Evolutionary conservation across 768 basidiomycete species (phyloP).

Genomic region (Chalciporus chontae): DNA sequence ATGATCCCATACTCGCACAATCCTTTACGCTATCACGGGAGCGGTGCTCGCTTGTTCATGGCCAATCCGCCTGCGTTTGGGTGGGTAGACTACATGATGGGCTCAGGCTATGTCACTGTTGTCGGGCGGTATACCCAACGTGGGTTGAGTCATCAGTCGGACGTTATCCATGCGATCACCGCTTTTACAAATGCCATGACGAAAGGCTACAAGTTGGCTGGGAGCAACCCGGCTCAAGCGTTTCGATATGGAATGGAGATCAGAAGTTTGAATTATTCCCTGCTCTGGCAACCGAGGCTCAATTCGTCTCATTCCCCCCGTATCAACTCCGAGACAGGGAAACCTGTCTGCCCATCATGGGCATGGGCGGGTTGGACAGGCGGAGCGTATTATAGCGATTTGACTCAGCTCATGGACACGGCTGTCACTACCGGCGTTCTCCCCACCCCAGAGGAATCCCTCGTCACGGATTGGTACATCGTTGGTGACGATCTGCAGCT

Average conservation of each 20-base stretch:
- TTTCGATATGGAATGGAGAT: conserved; percentile 13
- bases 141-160: conserved; percentile 11
- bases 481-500: conserved; percentile 10
- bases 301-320: conserved; percentile 9
- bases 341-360: conserved; percentile 21
- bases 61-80: not conserved
- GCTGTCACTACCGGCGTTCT: not conserved
- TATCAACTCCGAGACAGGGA: not conserved
- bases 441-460: conserved; percentile 13
- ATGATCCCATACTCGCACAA: not conserved
- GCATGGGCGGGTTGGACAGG: conserved; percentile 27
- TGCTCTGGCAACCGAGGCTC: conserved; percentile 23
- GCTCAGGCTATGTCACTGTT: conserved; percentile 2
- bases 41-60: not conserved
- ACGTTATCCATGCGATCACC: conserved; percentile 10
- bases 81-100: not conserved
- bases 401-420: not conserved
- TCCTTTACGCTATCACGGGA: conserved; percentile 4
- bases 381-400: conserved; percentile 7
- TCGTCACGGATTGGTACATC: conserved; percentile 16
- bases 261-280: conserved; percentile 11
- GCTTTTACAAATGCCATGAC: conserved; percentile 8
- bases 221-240: not conserved
- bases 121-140: conserved; percentile 15
- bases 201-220: not conserved